Evolutionary conservation across 2,329 filamentous ascomycete species (phyloP), one percentile per base, ranked within the genome.

Genomic region (Blastomyces parvus): DNA sequence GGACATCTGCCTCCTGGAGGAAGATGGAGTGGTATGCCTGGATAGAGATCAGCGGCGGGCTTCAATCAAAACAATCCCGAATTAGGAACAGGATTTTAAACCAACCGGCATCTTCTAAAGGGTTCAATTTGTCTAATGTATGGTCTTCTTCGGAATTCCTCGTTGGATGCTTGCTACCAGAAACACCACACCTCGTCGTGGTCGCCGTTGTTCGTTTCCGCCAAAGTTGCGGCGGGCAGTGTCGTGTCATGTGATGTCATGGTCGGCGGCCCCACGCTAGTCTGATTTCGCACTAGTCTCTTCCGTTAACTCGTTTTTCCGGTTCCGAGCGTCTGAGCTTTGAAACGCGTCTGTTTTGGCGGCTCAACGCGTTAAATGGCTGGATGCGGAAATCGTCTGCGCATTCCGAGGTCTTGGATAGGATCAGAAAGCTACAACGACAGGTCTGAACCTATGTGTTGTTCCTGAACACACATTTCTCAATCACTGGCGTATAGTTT

Each of bases 11-110:
- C 84, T 91, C 84, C 85, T 93, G 80, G 77, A 87, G 86, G 86
- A 97, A 97, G 83, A 96, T 89, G 77, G 90, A 96, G 84, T 97
- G 95, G 84, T 97, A 97, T 79, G 93, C 93, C 91, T 96, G 70
- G 17, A 19, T n/a, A 19, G 42, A n/a, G 52, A 56, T 61, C 36
- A 58, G 60, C 33, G 36, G 56, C 11, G 36, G 19, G 36, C 5
- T 38, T 57, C 33, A 40, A 57, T 62, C n/a, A 40, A n/a, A n/a
- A n/a, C 1, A 8, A 46, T n/a, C 4, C 6, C 56, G 46, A 36
- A 19, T 36, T 13, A 1, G 11, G 46, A 25, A 36, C 30, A 19
- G 53, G 19, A 11, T 8, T 19, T 33, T n/a, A 27, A 36, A 68
- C 78, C 63, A 75, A 82, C 79, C 67, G 80, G 80, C 80, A 82